phyloP scores from a whole-genome alignment of 1,284 basidiomycete species.

The Exobasidium cylindrosporum region DNA sequence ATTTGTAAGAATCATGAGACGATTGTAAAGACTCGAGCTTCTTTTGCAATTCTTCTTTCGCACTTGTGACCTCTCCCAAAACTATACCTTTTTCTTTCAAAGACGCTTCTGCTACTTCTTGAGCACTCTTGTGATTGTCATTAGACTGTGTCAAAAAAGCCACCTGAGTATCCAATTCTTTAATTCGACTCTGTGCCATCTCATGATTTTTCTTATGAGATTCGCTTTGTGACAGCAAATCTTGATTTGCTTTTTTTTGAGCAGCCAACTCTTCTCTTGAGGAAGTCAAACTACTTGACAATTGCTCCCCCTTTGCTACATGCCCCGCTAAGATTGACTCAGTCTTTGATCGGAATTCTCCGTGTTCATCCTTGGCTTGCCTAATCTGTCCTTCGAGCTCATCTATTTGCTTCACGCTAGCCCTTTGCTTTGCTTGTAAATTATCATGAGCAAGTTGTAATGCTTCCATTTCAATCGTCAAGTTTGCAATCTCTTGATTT shows the following conservation, averaged over 20 bases:
- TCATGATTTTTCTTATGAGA: not conserved
- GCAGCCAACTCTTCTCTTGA: too few species aligned
- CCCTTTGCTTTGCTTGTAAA: not conserved
- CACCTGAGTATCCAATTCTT: not conserved
- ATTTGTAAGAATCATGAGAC: not conserved
- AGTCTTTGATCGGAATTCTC: too few species aligned
- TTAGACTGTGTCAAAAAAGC: not conserved
- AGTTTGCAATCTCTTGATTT: not conserved
- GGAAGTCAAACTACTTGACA: too few species aligned
- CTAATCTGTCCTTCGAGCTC: too few species aligned
- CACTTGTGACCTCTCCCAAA: not conserved
- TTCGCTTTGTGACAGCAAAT: too few species aligned
- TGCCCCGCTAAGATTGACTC: too few species aligned
- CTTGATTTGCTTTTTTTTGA: too few species aligned
- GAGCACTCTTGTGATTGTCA: not conserved
- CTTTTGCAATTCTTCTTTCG: not conserved
- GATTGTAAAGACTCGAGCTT: not conserved
- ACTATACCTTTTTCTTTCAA: too few species aligned
- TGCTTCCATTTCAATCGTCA: not conserved
- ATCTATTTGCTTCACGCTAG: not conserved
- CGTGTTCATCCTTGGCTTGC: too few species aligned
- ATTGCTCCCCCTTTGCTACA: too few species aligned
- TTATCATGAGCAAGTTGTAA: not conserved
- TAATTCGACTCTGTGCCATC: not conserved
- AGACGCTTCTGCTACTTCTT: conserved; percentile 1